Conservation (phyloP, 1,284 basidiomycete species). For the Thelephora terrestris region DNA sequence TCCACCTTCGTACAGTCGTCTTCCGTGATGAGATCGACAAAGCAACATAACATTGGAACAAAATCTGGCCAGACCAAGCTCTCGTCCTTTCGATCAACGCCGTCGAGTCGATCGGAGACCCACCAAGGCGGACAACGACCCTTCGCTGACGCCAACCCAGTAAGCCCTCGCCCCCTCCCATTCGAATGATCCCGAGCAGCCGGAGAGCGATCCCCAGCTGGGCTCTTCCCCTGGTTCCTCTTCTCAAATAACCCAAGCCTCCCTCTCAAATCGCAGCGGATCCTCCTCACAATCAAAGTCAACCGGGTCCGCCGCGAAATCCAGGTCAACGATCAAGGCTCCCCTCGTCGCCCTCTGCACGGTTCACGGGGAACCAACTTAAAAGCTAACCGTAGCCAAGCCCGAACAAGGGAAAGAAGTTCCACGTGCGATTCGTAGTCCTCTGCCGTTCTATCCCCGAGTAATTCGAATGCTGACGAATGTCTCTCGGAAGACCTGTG, state of each 20-base stretch:
- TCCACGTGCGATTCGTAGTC: constrained; percentile 88
- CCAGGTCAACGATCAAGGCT: constrained; percentile 66
- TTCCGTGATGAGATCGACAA: constrained; percentile 15
- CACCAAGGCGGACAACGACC: too few relatives aligned
- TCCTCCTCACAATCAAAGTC: constrained; percentile 10
- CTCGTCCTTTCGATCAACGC: constrained; percentile 10
- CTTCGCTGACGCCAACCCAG: too few relatives aligned
- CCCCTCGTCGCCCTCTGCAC: constrained; percentile 62
- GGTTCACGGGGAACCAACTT: constrained; percentile 71
- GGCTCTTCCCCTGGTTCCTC: too few relatives aligned
- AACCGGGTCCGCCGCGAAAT: constrained; percentile 32
- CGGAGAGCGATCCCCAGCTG: too few relatives aligned
- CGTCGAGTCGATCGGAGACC: neutral
- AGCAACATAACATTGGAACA: constrained; percentile 20
- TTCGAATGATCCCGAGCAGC: constrained; percentile 15
- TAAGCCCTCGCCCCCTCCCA: neutral
- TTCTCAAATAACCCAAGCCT: constrained; percentile 9
- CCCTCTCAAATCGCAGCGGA: constrained; percentile 1
- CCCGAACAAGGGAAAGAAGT: constrained; percentile 85
- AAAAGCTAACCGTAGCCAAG: constrained; percentile 84
- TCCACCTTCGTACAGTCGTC: constrained; percentile 7
- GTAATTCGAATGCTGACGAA: constrained; percentile 8
- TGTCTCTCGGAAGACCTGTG: constrained; percentile 59
- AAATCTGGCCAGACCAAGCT: constrained; percentile 42
- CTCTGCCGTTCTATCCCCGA: constrained; percentile 21